Evolutionary conservation across 2,329 filamentous ascomycete genomes (phyloP).

Genomic region (Cladosporium sp.): DNA sequence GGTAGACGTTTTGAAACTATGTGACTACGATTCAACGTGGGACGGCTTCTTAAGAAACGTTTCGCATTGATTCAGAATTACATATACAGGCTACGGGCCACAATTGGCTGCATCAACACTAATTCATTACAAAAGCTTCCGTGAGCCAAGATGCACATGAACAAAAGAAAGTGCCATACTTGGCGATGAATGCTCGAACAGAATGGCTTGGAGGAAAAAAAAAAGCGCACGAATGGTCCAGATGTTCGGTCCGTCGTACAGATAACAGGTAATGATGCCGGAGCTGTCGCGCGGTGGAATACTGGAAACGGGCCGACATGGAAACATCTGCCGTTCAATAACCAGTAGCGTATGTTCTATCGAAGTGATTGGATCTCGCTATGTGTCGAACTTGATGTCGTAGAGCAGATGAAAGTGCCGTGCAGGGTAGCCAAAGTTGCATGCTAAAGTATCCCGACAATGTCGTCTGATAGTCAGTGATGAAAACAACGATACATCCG

Average conservation of each 20-base stretch:
- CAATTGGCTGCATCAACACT: slow-evolving; percentile 1
- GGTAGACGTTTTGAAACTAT: too few relatives aligned
- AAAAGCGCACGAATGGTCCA: too few relatives aligned
- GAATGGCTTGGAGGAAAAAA: too few relatives aligned
- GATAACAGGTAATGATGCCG: too few relatives aligned
- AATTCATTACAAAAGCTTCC: not conserved
- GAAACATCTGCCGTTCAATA: too few relatives aligned
- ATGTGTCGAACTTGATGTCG: not conserved
- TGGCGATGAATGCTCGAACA: not conserved
- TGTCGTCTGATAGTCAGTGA: not conserved
- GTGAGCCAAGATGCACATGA: not conserved
- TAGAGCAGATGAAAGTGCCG: not conserved
- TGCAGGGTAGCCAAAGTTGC: slow-evolving; percentile 5
- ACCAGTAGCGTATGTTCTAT: too few relatives aligned
- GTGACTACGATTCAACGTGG: too few relatives aligned
- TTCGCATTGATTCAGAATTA: not conserved
- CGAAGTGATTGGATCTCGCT: too few relatives aligned
- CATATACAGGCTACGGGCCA: not conserved
- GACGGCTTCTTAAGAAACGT: too few relatives aligned
- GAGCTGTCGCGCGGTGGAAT: too few relatives aligned
- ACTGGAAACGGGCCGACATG: too few relatives aligned
- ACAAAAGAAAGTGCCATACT: not conserved
- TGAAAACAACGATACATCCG: not conserved
- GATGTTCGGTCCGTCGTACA: too few relatives aligned
- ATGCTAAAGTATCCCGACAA: not conserved